These are phyloP conservation scores for Sedum album DNA, from an alignment of 164 flowering plant species.

Conservation along the genomic window DNA sequence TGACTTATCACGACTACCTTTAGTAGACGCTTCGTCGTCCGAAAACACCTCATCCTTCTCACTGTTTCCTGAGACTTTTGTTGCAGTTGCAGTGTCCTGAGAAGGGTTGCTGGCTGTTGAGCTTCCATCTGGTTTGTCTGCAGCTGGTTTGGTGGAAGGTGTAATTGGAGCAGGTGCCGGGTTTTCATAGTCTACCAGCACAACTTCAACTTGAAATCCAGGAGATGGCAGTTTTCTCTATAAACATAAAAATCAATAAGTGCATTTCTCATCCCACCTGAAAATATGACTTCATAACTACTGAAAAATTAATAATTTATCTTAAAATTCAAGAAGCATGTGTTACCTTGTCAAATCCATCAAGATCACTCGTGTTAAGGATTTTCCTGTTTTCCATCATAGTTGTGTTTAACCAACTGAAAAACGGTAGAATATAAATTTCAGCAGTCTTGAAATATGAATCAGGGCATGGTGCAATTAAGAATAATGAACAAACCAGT, in stretches of 20 bases:
- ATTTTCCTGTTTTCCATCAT: conserved; percentile 86
- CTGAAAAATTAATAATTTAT: background rate
- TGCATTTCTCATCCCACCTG: background rate
- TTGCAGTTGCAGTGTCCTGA: conserved; percentile 19
- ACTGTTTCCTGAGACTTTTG: conserved; percentile 27
- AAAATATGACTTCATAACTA: background rate
- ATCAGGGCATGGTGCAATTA: background rate
- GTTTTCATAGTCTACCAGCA: conserved; percentile 58
- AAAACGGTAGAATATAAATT: background rate
- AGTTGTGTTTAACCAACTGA: conserved; percentile 96
- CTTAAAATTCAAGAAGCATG: background rate
- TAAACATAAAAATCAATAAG: conserved; percentile 9
- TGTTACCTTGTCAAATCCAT: conserved; percentile 90
- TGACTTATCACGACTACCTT: conserved; percentile 23
- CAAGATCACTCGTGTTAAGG: conserved; percentile 73
- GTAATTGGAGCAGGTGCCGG: conserved; percentile 21
- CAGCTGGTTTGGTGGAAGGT: conserved; percentile 25
- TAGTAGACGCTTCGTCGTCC: conserved; percentile 23
- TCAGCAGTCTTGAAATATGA: background rate
- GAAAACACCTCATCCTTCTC: conserved; percentile 17
- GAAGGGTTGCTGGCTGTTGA: conserved; percentile 23
- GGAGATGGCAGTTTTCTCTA: conserved; percentile 98
- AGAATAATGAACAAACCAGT: background rate
- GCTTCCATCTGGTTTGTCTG: conserved; percentile 30
- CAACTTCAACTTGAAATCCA: conserved; percentile 91